Evolutionary conservation across 2,329 filamentous ascomycete genomes (phyloP).

Genomic region (Fonsecaea pedrosoi): DNA sequence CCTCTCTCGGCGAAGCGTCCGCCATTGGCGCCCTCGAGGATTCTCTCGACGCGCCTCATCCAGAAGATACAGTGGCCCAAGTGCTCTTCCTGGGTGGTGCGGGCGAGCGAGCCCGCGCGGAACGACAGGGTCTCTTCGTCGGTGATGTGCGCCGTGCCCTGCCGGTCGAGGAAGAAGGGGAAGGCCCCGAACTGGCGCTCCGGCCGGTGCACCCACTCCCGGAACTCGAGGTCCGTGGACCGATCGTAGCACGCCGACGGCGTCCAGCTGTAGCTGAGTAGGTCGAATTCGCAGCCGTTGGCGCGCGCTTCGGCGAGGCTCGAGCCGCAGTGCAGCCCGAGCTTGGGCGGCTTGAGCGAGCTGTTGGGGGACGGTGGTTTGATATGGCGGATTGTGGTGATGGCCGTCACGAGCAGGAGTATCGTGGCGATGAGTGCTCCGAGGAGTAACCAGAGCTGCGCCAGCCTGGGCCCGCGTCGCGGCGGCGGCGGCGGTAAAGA

Average conservation of each 20-base stretch:
- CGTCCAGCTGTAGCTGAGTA: slow-evolving; percentile 14
- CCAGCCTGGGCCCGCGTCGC: background rate
- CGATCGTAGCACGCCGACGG: background rate
- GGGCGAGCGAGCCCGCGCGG: slow-evolving; percentile 1
- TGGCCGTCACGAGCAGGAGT: background rate
- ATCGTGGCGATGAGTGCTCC: background rate
- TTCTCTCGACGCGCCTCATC: slow-evolving; percentile 10
- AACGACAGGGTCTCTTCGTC: slow-evolving; percentile 6
- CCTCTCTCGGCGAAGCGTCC: slow-evolving; percentile 8
- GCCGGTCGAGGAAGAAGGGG: slow-evolving; percentile 10
- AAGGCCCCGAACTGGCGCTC: slow-evolving; percentile 3
- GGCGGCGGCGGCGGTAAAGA: too few species aligned
- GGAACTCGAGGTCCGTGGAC: slow-evolving; percentile 5
- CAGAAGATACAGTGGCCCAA: slow-evolving; percentile 7
- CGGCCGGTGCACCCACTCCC: background rate
- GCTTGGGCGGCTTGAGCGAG: background rate
- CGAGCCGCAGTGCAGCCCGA: background rate
- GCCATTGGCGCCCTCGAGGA: background rate
- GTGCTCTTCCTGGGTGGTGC: slow-evolving; percentile 7
- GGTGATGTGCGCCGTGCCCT: background rate
- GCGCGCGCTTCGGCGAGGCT: background rate
- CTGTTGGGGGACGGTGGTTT: background rate
- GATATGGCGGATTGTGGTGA: background rate
- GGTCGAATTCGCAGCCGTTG: slow-evolving; percentile 9
- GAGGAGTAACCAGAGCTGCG: background rate